Percentiles rank a stretch among this genome's conserved stretches.
phyloP scores from a whole-genome alignment of 2,329 filamentous ascomycete species.

The Penicillium sp. region DNA sequence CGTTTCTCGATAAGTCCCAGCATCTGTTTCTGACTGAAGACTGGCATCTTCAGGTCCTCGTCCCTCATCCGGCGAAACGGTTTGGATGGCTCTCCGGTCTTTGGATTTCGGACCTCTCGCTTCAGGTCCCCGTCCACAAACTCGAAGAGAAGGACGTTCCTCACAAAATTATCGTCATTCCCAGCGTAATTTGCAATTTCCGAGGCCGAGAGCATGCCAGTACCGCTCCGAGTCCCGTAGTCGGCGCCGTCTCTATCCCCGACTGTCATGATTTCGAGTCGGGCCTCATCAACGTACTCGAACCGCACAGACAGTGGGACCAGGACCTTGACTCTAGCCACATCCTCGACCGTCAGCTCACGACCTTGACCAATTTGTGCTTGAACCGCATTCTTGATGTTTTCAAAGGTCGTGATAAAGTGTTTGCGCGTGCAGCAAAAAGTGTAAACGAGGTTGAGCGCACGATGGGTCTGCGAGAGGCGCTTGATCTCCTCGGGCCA shows the following conservation, averaged over 20 bases:
- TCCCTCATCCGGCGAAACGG: slow-evolving; percentile 63
- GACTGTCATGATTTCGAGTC: slow-evolving; percentile 72
- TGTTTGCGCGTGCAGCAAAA: slow-evolving; percentile 93
- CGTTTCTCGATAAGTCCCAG: slow-evolving; percentile 80
- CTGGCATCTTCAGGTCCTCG: slow-evolving; percentile 83
- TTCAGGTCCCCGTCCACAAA: slow-evolving; percentile 89
- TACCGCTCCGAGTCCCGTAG: slow-evolving; percentile 54
- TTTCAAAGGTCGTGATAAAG: slow-evolving; percentile 84
- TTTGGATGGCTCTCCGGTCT: slow-evolving; percentile 66
- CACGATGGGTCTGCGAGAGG: slow-evolving; percentile 70
- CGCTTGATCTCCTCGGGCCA: slow-evolving; percentile 73
- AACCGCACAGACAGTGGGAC: slow-evolving; percentile 76
- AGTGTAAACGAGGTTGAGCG: slow-evolving; percentile 87
- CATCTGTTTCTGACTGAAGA: slow-evolving; percentile 91
- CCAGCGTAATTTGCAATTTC: slow-evolving; percentile 20
- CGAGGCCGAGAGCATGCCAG: slow-evolving; percentile 24
- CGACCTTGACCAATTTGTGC: slow-evolving; percentile 61
- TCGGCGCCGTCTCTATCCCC: slow-evolving; percentile 50
- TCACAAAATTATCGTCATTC: slow-evolving; percentile 32
- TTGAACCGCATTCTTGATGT: slow-evolving; percentile 77
- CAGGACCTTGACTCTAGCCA: slow-evolving; percentile 73
- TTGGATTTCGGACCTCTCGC: slow-evolving; percentile 64
- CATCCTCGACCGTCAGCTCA: slow-evolving; percentile 65
- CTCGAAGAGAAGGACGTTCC: slow-evolving; percentile 80
- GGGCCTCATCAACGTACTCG: slow-evolving; percentile 75